Percentiles rank a stretch among this genome's conserved stretches.
Conservation (phyloP, 176 grass and related monocot species). For the Themeda triandra region DNA sequence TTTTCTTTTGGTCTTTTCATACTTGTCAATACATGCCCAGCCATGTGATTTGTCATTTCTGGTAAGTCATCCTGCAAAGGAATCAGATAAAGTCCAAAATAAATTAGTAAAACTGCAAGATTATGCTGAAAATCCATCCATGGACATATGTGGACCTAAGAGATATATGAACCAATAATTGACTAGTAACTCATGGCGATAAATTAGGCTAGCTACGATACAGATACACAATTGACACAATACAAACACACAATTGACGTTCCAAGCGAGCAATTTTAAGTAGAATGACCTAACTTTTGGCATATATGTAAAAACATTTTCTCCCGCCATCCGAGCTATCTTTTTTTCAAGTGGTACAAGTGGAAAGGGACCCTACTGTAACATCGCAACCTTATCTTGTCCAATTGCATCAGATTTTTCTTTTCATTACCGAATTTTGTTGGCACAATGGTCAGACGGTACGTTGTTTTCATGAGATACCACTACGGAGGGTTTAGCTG, state of each 20-base stretch:
- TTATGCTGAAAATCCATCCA: background rate
- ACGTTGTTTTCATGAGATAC: constrained; percentile 24
- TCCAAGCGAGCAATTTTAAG: constrained; percentile 3
- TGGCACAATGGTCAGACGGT: background rate
- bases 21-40: constrained; percentile 12
- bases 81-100: background rate
- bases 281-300: constrained; percentile 18
- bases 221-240: no score
- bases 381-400: constrained; percentile 35
- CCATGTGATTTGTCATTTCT: constrained; percentile 24
- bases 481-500: background rate
- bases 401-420: constrained; percentile 23
- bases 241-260: constrained; percentile 24
- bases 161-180: constrained; percentile 7
- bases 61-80: constrained; percentile 23
- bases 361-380: background rate
- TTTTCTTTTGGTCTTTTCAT: background rate
- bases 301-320: background rate
- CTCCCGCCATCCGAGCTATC: background rate
- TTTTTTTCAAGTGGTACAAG: background rate
- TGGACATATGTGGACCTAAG: constrained; percentile 15
- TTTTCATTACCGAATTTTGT: background rate
- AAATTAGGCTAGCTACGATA: constrained; percentile 2
- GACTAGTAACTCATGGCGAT: constrained; percentile 29
- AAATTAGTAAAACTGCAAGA: background rate